These are phyloP conservation scores for Colletotrichum theobromicola DNA, from an alignment of 2,329 filamentous ascomycete species.

Conservation along the genomic window DNA sequence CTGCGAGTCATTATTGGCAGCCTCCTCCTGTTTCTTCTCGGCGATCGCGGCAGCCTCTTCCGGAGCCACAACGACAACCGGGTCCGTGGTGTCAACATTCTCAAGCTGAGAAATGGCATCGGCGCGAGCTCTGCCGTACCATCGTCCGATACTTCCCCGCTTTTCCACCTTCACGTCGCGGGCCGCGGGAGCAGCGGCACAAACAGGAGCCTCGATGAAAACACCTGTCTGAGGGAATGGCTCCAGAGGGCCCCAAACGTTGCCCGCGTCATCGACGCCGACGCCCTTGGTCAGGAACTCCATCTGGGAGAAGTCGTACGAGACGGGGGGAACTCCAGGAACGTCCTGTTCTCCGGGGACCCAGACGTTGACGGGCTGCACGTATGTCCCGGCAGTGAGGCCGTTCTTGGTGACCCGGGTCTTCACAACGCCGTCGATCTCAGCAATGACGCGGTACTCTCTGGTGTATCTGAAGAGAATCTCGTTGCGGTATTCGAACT, in stretches of 20 bases:
- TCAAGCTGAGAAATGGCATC: constrained; percentile 19
- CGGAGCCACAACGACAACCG: not conserved
- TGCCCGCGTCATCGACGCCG: constrained; percentile 36
- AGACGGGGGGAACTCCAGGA: constrained; percentile 36
- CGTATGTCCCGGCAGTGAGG: constrained; percentile 37
- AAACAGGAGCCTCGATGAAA: constrained; percentile 26
- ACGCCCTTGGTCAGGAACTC: constrained; percentile 38
- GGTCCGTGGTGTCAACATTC: constrained; percentile 19
- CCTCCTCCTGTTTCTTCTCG: not conserved
- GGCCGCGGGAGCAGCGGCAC: constrained; percentile 4
- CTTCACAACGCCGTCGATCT: constrained; percentile 35
- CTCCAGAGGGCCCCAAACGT: constrained; percentile 40
- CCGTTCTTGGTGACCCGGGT: constrained; percentile 37
- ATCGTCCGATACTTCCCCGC: constrained; percentile 6
- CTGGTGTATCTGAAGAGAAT: constrained; percentile 35
- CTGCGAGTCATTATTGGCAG: not conserved
- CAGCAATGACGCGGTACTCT: constrained; percentile 38
- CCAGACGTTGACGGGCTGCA: constrained; percentile 40
- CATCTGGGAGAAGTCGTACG: constrained; percentile 40
- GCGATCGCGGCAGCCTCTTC: not conserved
- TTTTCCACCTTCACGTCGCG: not conserved
- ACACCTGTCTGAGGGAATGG: constrained; percentile 43
- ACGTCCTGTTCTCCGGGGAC: constrained; percentile 40
- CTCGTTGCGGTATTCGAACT: constrained; percentile 39
- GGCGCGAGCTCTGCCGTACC: constrained; percentile 15